Percentiles rank a stretch among this genome's conserved stretches.
Conservation (phyloP, 176 grass and related monocot genomes). For the Areca catechu region DNA sequence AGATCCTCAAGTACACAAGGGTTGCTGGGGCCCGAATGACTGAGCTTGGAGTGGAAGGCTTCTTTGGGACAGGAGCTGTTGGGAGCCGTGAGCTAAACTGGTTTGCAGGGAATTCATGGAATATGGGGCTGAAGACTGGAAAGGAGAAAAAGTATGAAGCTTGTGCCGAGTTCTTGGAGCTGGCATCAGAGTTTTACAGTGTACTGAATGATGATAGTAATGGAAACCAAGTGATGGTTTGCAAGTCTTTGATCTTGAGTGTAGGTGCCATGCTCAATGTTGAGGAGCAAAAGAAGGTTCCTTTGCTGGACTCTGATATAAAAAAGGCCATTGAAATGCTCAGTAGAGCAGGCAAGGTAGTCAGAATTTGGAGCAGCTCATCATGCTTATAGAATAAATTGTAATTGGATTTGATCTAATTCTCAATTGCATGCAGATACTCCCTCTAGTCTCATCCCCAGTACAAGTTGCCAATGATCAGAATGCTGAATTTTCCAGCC, state of each 20-base stretch:
- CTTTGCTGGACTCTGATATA: conserved; percentile 50
- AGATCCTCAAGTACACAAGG: conserved; percentile 74
- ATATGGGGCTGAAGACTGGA: conserved; percentile 43
- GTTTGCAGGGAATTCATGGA: conserved; percentile 66
- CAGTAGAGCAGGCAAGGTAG: conserved; percentile 76
- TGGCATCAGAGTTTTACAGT: conserved; percentile 59
- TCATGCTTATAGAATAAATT: background rate
- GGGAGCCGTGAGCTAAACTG: conserved; percentile 65
- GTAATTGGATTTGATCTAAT: background rate
- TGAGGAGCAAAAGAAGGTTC: conserved; percentile 45
- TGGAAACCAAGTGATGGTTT: conserved; percentile 37
- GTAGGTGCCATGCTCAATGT: conserved; percentile 47
- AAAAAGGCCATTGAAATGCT: conserved; percentile 87
- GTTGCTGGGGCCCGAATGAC: conserved; percentile 45
- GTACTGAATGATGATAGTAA: conserved; percentile 26
- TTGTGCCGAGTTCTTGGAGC: conserved; percentile 63
- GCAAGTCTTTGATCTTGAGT: conserved; percentile 70
- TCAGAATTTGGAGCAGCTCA: background rate
- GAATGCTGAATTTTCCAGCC: conserved; percentile 20
- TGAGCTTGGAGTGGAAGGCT: conserved; percentile 47
- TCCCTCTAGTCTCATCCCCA: conserved; percentile 39
- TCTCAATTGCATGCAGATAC: conserved; percentile 23
- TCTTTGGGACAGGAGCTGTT: conserved; percentile 58
- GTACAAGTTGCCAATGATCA: conserved; percentile 30
- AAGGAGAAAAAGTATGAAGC: conserved; percentile 47